Percentiles rank a stretch among this genome's conserved stretches.
These are phyloP conservation scores for Prunus salicina DNA, from an alignment of 306 rosid species.

Conservation along the genomic window DNA sequence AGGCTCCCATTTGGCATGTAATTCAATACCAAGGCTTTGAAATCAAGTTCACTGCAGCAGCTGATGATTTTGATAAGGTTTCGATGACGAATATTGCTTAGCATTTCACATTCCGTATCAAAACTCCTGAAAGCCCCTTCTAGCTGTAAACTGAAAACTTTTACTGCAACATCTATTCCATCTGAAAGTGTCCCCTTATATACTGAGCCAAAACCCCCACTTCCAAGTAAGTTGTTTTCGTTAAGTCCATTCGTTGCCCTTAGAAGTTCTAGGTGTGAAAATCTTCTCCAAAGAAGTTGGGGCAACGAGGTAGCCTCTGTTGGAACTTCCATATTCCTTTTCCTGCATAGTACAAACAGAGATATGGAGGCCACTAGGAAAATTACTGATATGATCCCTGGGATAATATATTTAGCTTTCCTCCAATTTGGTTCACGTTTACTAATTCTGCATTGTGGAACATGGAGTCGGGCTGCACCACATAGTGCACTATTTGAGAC, in stretches of 20 bases:
- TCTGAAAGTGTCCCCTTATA: slow-evolving; percentile 14
- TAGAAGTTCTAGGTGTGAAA: slow-evolving; percentile 20
- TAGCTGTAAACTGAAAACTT: neutral
- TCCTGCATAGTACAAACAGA: neutral
- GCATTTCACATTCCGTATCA: slow-evolving; percentile 3
- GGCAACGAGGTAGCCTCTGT: neutral
- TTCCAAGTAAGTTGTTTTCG: slow-evolving; percentile 9
- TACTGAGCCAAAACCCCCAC: slow-evolving; percentile 12
- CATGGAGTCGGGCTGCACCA: slow-evolving; percentile 4
- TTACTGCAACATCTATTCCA: slow-evolving; percentile 15
- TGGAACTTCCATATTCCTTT: neutral
- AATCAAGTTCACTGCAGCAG: slow-evolving; percentile 5
- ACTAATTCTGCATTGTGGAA: slow-evolving; percentile 7
- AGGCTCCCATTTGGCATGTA: slow-evolving; percentile 30
- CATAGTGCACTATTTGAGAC: slow-evolving; percentile 12
- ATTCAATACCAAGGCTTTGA: slow-evolving; percentile 23
- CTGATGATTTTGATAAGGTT: slow-evolving; percentile 27
- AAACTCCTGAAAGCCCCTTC: slow-evolving; percentile 15
- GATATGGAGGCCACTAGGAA: neutral
- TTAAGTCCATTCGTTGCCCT: slow-evolving; percentile 9
- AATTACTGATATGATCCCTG: neutral
- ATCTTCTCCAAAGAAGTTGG: slow-evolving; percentile 17
- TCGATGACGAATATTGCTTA: neutral
- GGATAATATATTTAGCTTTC: neutral
- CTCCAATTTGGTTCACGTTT: neutral